Percentiles rank a stretch among this genome's conserved stretches.
These are phyloP conservation scores for Exophiala calicioides DNA, from an alignment of 2,329 filamentous ascomycete genomes.

Conservation along the genomic window DNA sequence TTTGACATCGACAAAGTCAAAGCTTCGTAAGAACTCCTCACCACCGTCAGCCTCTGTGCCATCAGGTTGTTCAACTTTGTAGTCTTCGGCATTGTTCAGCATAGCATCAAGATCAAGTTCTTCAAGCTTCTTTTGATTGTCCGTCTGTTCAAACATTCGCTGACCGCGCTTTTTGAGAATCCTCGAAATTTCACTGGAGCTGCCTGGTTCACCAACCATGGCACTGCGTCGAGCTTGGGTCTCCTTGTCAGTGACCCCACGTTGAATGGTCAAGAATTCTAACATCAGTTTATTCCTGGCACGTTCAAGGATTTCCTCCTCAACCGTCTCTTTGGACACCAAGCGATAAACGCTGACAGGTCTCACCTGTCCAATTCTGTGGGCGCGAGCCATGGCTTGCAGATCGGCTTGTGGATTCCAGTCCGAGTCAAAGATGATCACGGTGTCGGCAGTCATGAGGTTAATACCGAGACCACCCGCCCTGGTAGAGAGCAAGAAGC, in stretches of 20 bases:
- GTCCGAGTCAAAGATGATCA: conserved; percentile 96
- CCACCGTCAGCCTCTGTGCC: conserved; percentile 94
- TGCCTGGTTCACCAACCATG: conserved; percentile 72
- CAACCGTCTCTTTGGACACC: conserved; percentile 96
- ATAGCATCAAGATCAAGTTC: conserved; percentile 97
- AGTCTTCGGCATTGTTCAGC: conserved; percentile 92
- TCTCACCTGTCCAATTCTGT: conserved; percentile 94
- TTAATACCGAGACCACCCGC: conserved; percentile 99
- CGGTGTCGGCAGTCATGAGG: conserved; percentile 96
- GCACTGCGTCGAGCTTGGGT: conserved; percentile 66
- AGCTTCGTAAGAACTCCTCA: conserved; percentile 87
- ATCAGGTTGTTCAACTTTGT: conserved; percentile 92
- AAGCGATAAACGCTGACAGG: conserved; percentile 95
- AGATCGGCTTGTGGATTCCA: conserved; percentile 99
- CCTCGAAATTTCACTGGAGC: conserved; percentile 90
- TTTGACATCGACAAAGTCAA: conserved; percentile 96
- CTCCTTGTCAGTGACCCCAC: conserved; percentile 92
- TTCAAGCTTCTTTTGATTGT: conserved; percentile 94
- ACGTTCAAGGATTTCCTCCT: conserved; percentile 94
- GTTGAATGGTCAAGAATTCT: conserved; percentile 95
- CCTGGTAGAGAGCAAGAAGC: conserved; percentile 90
- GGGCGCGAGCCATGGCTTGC: conserved; percentile 97
- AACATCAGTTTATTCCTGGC: conserved; percentile 96
- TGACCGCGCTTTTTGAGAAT: conserved; percentile 98
- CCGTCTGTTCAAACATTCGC: conserved; percentile 97